Conservation (phyloP, 495 filamentous ascomycete genomes). For the Filosporella fistucella region DNA sequence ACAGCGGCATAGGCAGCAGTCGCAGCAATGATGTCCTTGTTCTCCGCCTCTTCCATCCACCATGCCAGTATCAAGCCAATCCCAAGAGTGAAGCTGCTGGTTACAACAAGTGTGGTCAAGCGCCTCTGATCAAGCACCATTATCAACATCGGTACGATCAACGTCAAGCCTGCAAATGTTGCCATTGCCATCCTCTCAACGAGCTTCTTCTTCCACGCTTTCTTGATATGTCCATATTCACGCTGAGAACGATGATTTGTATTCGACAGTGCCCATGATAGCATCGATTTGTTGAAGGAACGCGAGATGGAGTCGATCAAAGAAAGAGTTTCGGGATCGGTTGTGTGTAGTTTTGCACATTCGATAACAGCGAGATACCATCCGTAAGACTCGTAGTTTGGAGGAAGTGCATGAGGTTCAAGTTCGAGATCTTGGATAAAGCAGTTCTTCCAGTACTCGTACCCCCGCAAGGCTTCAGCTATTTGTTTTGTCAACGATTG, state of each 20-base stretch:
- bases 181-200: constrained; percentile 2
- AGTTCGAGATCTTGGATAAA: constrained; percentile 6
- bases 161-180: constrained; percentile 10
- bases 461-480: constrained; percentile 11
- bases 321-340: neutral
- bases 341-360: constrained; percentile 3
- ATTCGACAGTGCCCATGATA: neutral
- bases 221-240: neutral
- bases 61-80: constrained; percentile 10
- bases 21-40: constrained; percentile 14
- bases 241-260: neutral
- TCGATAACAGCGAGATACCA: constrained; percentile 13
- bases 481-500: neutral
- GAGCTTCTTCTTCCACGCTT: neutral
- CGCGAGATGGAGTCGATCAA: neutral
- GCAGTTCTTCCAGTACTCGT: constrained; percentile 11
- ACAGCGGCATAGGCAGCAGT: constrained; percentile 16
- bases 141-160: constrained; percentile 17
- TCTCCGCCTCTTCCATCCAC: constrained; percentile 6
- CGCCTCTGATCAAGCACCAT: constrained; percentile 17
- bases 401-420: neutral
- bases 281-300: neutral
- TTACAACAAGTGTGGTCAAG: neutral
- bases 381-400: constrained; percentile 7
- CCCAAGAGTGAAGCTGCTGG: constrained; percentile 4